Evolutionary conservation across 805 yeast genomes (phyloP), one percentile per base, ranked within the genome.

Genomic region (Saturnispora galanensis): DNA sequence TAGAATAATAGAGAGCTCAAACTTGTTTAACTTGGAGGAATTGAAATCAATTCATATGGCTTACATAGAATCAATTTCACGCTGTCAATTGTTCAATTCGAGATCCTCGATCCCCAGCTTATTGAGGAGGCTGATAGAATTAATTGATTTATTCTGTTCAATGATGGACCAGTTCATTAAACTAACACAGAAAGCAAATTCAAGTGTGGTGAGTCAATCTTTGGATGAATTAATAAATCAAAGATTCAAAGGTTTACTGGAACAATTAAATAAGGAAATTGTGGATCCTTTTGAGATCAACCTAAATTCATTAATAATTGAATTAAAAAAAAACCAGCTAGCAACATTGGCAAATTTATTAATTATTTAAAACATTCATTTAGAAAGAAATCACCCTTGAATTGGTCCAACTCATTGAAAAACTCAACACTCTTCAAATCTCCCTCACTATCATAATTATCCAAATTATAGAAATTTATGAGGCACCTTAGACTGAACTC

Each of bases 401-500:
- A 28, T n/a, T 38, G 39, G 8, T 52, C 54, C 9, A 52, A 50
- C n/a, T 48, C 51, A 40, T 41, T 43, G 32, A 45, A 38, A 18
- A 63, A 50, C 11, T 48, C 49, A 15, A 10, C 13, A 9, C 31
- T 17, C 54, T 4, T 56, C 17, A 12, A 10, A 10, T 58, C 55
- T 31, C 67, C 58, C 35, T 65, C 66, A 5, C 17, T 13, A 54
- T 80, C 81, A 51, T 82, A 84, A 47, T 70, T 70, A 29, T 79
- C 61, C 50, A 76, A 68, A 56, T 87, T 81, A 67, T 86, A 88
- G 54, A 79, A 84, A 57, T 82, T 90, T 11, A 85, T 61, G 39
- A 90, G 62, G 2, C 89, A 85, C 45, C 97, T 65, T 35, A 90
- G 59, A 0, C 96, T 89, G 39, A 81, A 74, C 57, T 90, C 97